Percentiles rank a stretch among this genome's conserved stretches.
These are phyloP conservation scores for Colletotrichum liaoningense DNA, from an alignment of 2,329 filamentous ascomycete genomes.

Conservation along the genomic window DNA sequence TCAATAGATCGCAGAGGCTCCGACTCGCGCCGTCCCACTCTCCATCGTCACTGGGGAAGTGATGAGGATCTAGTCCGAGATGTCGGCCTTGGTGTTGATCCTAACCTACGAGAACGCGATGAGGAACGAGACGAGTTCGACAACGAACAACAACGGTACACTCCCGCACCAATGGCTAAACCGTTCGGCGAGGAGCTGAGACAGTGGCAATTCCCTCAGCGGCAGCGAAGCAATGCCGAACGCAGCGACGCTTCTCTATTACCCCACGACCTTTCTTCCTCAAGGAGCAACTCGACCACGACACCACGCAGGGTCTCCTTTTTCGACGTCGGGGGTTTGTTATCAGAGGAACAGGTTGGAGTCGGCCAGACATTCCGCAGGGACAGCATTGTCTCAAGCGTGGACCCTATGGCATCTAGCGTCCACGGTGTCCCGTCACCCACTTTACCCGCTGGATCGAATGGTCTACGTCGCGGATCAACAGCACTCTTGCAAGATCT, in stretches of 20 bases:
- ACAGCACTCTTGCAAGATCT: slow-evolving; percentile 69
- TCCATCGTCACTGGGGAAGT: slow-evolving; percentile 82
- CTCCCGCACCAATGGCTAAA: slow-evolving; percentile 49
- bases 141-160: slow-evolving; percentile 43
- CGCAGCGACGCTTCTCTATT: slow-evolving; percentile 59
- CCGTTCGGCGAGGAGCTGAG: slow-evolving; percentile 50
- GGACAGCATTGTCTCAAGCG: slow-evolving; percentile 55
- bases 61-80: slow-evolving; percentile 90
- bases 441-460: slow-evolving; percentile 55
- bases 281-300: slow-evolving; percentile 52
- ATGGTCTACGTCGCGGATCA: slow-evolving; percentile 64
- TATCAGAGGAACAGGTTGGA: slow-evolving; percentile 63
- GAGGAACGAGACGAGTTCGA: slow-evolving; percentile 35
- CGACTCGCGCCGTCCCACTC: slow-evolving; percentile 56
- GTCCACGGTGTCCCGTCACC: slow-evolving; percentile 50
- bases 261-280: slow-evolving; percentile 48
- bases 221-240: slow-evolving; percentile 50
- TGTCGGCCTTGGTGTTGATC: slow-evolving; percentile 76
- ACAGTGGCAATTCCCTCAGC: slow-evolving; percentile 61
- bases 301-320: slow-evolving; percentile 77
- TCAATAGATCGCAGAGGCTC: slow-evolving; percentile 66
- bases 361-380: slow-evolving; percentile 47
- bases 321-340: slow-evolving; percentile 84
- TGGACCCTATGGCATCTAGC: slow-evolving; percentile 51
- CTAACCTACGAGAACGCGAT: slow-evolving; percentile 57